A percentile compares a stretch with the other conserved stretches of the same genome.
phyloP scores from a whole-genome alignment of 225 moss, liverwort and hornwort genomes.

The Pseudoscleropodium purum region DNA sequence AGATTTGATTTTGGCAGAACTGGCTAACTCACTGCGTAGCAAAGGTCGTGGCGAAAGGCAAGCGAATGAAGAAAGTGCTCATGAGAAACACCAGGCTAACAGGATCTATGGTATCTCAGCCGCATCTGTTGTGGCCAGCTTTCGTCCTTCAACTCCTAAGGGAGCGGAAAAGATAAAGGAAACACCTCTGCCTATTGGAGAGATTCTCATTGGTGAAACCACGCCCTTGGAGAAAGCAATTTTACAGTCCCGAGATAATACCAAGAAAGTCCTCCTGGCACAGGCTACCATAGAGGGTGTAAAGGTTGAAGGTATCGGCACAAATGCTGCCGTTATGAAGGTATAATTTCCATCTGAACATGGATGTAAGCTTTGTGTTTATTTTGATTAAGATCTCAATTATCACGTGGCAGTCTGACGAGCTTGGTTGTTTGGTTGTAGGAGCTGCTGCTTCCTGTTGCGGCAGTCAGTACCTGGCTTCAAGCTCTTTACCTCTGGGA shows the following conservation, averaged over 20 bases:
- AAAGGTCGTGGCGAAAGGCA: slow-evolving; percentile 15
- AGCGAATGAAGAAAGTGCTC: slow-evolving; percentile 21
- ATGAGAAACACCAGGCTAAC: slow-evolving; percentile 24
- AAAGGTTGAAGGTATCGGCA: slow-evolving; percentile 81
- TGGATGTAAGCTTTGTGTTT: not conserved
- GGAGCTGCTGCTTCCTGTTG: slow-evolving; percentile 58
- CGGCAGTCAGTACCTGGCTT: slow-evolving; percentile 39
- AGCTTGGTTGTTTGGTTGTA: slow-evolving; percentile 16
- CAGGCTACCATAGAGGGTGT: slow-evolving; percentile 80
- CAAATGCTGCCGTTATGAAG: slow-evolving; percentile 81
- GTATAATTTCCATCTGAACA: slow-evolving; percentile 9
- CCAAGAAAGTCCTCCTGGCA: slow-evolving; percentile 64
- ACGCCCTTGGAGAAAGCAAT: slow-evolving; percentile 77
- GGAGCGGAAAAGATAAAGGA: slow-evolving; percentile 25
- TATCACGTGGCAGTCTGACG: not conserved
- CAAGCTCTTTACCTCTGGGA: slow-evolving; percentile 59
- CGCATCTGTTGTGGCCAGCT: slow-evolving; percentile 27
- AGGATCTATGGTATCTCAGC: slow-evolving; percentile 36
- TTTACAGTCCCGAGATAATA: slow-evolving; percentile 64
- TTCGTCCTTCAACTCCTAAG: slow-evolving; percentile 52
- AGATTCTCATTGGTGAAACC: slow-evolving; percentile 65
- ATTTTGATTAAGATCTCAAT: not conserved
- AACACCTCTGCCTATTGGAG: slow-evolving; percentile 51
- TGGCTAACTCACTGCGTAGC: slow-evolving; percentile 55
- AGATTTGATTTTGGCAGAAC: slow-evolving; percentile 65